phyloP scores from a whole-genome alignment of 2,329 filamentous ascomycete genomes.

The Mariannaea sp. region DNA sequence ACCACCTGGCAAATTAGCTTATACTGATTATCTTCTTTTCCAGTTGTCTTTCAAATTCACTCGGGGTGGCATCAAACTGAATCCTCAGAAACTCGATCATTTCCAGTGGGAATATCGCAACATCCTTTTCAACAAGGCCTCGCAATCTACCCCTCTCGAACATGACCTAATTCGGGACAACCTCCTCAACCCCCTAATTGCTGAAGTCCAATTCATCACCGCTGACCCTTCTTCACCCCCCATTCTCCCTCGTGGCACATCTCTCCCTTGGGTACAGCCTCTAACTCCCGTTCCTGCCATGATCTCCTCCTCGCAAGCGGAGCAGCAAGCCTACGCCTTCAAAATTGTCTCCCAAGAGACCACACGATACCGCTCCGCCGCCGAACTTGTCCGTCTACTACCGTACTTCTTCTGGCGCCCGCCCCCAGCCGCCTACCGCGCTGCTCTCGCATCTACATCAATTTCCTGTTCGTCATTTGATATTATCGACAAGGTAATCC shows the following conservation, averaged over 20 bases:
- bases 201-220: conserved; percentile 35
- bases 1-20: no score
- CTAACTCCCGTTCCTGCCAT: conserved; percentile 38
- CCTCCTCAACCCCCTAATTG: conserved; percentile 33
- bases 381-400: conserved; percentile 38
- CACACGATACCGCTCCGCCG: conserved; percentile 28
- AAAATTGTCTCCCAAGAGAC: conserved; percentile 28
- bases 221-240: conserved; percentile 10
- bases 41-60: conserved; percentile 88
- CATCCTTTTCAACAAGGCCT: conserved; percentile 40
- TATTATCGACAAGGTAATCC: conserved; percentile 36
- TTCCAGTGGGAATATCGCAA: conserved; percentile 72
- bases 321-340: conserved; percentile 30
- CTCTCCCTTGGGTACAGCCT: conserved; percentile 31
- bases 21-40: conserved; percentile 30
- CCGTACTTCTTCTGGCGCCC: conserved; percentile 48
- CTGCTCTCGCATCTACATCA: conserved; percentile 29
- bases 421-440: conserved; percentile 37
- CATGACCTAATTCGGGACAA: conserved; percentile 24
- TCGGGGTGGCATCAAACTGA: conserved; percentile 84
- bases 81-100: conserved; percentile 77
- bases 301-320: conserved; percentile 19
- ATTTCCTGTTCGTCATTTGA: conserved; percentile 23
- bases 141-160: conserved; percentile 31
- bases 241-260: conserved; percentile 28